A percentile compares a stretch with the other conserved stretches of the same genome.
Conservation (phyloP, 805 yeast genomes). For the Yarrowia sp. region DNA sequence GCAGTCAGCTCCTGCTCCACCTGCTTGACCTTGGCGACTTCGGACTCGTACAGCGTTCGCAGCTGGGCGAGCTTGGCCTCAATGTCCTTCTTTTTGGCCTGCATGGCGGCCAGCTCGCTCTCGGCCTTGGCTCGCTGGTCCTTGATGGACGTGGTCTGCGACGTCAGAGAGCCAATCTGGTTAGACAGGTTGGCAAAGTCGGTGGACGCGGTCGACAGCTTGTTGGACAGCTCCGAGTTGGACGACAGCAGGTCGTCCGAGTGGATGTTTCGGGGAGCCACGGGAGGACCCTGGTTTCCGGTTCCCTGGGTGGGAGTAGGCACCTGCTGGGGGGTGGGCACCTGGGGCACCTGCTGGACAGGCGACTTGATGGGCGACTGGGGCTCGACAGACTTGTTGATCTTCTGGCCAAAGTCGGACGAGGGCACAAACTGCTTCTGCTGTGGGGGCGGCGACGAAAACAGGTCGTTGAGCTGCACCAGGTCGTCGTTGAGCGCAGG, state of each 20-base stretch:
- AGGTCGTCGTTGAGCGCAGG: slow-evolving; percentile 46
- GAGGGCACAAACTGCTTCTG: slow-evolving; percentile 70
- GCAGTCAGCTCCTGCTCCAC: slow-evolving; percentile 68
- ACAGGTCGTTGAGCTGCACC: slow-evolving; percentile 61
- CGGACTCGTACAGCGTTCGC: slow-evolving; percentile 76
- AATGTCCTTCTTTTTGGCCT: slow-evolving; percentile 71
- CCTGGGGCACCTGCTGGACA: slow-evolving; percentile 38
- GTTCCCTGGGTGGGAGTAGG: slow-evolving; percentile 43
- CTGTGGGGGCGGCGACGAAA: slow-evolving; percentile 53
- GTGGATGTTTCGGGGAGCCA: slow-evolving; percentile 41
- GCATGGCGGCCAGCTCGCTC: slow-evolving; percentile 73
- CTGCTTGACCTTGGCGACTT: slow-evolving; percentile 74
- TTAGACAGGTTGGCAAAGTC: slow-evolving; percentile 87
- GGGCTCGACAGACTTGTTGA: slow-evolving; percentile 33
- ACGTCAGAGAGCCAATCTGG: slow-evolving; percentile 78
- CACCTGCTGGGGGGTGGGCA: slow-evolving; percentile 34
- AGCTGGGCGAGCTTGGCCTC: slow-evolving; percentile 72
- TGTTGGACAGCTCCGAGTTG: slow-evolving; percentile 63
- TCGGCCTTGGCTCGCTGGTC: slow-evolving; percentile 77
- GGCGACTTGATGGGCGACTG: slow-evolving; percentile 41
- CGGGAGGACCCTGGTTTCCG: slow-evolving; percentile 43
- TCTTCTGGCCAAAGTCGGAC: slow-evolving; percentile 78
- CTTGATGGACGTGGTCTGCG: slow-evolving; percentile 73
- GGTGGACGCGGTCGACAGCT: slow-evolving; percentile 77
- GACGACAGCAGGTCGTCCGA: slow-evolving; percentile 59